These are phyloP conservation scores for Somion occarium DNA, from an alignment of 1,284 basidiomycete species.

Conservation along the genomic window DNA sequence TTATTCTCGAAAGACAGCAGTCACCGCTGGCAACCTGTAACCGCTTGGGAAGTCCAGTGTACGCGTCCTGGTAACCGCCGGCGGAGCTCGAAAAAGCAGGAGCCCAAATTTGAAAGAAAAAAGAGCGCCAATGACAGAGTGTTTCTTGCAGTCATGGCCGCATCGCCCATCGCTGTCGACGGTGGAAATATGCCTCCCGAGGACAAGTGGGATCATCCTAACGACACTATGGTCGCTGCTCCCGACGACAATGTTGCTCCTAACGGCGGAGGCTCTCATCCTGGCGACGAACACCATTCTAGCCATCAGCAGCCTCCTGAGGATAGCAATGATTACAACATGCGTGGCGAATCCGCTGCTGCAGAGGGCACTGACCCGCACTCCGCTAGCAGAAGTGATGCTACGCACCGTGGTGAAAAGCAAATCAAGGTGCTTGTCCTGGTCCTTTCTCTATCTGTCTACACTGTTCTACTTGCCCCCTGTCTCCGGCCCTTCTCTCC, in stretches of 20 bases:
- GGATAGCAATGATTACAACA: neutral
- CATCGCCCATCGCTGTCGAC: constrained; percentile 38
- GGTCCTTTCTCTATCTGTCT: constrained; percentile 41
- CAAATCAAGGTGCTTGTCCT: constrained; percentile 88
- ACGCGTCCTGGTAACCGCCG: no score
- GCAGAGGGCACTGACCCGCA: constrained; percentile 6
- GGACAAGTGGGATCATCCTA: constrained; percentile 44
- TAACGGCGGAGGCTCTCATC: constrained; percentile 37
- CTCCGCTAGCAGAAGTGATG: constrained; percentile 23
- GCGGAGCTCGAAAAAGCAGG: neutral
- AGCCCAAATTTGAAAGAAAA: neutral
- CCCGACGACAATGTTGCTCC: constrained; percentile 37
- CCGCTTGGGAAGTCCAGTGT: no score
- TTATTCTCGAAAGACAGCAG: no score
- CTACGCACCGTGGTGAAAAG: constrained; percentile 65
- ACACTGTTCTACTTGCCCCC: constrained; percentile 10
- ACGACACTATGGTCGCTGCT: constrained; percentile 36
- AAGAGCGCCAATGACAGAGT: neutral
- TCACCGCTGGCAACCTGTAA: no score
- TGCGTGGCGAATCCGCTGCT: constrained; percentile 1
- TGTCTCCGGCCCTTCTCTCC: constrained; percentile 30
- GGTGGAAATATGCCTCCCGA: constrained; percentile 27
- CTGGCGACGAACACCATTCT: constrained; percentile 21
- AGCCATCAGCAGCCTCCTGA: constrained; percentile 15
- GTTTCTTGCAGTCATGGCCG: constrained; percentile 38